These are phyloP conservation scores for Floccularia luteovirens DNA, from an alignment of 768 basidiomycete species.

Conservation along the genomic window DNA sequence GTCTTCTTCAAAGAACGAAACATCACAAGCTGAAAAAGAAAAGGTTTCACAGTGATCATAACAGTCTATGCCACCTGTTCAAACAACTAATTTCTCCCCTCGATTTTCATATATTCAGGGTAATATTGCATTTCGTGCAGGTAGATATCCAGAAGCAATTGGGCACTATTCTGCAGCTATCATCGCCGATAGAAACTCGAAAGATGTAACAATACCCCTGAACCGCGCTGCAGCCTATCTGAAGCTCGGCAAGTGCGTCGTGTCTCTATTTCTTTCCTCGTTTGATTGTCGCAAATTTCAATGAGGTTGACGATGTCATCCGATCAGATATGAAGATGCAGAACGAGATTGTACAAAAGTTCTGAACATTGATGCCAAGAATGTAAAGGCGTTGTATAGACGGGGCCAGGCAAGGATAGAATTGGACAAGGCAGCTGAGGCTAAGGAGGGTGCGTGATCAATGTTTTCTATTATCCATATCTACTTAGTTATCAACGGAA, in stretches of 20 bases:
- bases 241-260: slow-evolving; percentile 93
- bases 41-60: not conserved
- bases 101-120: slow-evolving; percentile 45
- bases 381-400: slow-evolving; percentile 77
- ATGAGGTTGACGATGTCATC: slow-evolving; percentile 8
- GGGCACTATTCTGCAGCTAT: slow-evolving; percentile 85
- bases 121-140: slow-evolving; percentile 78
- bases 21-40: slow-evolving; percentile 1
- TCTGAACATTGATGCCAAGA: slow-evolving; percentile 43
- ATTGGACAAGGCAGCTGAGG: slow-evolving; percentile 47
- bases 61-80: slow-evolving; percentile 1
- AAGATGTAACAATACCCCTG: slow-evolving; percentile 77
- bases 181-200: slow-evolving; percentile 51
- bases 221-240: slow-evolving; percentile 92
- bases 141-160: slow-evolving; percentile 70
- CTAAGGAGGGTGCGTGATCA: slow-evolving; percentile 45
- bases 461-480: slow-evolving; percentile 1
- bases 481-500: not conserved
- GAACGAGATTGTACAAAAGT: slow-evolving; percentile 73
- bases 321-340: slow-evolving; percentile 63
- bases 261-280: slow-evolving; percentile 50
- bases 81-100: not conserved
- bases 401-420: slow-evolving; percentile 65
- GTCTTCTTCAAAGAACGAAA: not conserved
- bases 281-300: not conserved